Base-by-base conservation (phyloP, 2,329 filamentous ascomycete genomes). In the Fusarium denticulatum region DNA sequence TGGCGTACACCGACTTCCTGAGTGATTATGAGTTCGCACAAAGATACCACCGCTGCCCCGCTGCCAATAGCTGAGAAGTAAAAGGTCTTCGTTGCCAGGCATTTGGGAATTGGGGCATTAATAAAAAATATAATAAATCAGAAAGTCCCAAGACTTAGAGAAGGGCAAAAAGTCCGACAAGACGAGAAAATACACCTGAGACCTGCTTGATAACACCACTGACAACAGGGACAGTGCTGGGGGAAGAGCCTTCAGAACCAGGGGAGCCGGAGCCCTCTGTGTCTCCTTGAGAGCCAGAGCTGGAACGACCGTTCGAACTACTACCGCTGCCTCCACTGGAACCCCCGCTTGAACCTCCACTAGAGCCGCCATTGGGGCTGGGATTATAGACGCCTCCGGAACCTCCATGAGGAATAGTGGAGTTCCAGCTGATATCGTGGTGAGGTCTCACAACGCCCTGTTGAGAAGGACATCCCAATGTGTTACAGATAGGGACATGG, bases 1-100 rank as follows among this genome's bases (percentile, higher is more conserved):
- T 28, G 24, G 12, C 12, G 8, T 22, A 14, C 5, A 22, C 12
- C 18, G 18, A 22, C 43, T 46, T 46, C 18, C 5, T 22, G 8
- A 22, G 43, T 46, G 13, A 15, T 15, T 28, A 14, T 46, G 4
- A 46, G 5, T 46, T 28, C 8, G 8, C 15, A 46, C 8, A 26
- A 9, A 5, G 6, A 46, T 14, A 22, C 9, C 18, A 28, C 12
- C 1, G 9, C 8, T 20, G 12, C 13, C 7, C 12, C 10, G 1
- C 8, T 46, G 24, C 6, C 8, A 15, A 28, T 5, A 5, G 18
- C 8, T 14, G 2, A 46, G 12, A 20, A 26, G 5, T 0, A 46
- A 46, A 26, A 26, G 5, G 12, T 14, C 4, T 2, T 20, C 1
- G 1, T 13, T 14, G 7, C 5, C 3, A 46, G 18, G 6, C 1